Conservation (phyloP, 306 rosid species). For the Pachyrhizus erosus region DNA sequence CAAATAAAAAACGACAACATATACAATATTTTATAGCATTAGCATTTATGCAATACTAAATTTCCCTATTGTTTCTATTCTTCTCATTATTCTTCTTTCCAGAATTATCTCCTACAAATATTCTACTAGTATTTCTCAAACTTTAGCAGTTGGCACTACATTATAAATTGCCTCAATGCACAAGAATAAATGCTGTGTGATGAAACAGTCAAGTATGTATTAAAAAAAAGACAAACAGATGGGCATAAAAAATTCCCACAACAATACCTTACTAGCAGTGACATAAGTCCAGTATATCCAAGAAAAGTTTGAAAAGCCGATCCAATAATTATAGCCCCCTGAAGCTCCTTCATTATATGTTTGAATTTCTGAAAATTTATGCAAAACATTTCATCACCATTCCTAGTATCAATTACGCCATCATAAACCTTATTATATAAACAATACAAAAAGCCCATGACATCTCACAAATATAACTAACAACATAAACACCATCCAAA, state of each 20-base stretch:
- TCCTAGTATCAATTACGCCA: conserved; percentile 11
- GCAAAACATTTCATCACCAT: background rate
- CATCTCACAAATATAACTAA: background rate
- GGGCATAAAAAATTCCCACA: conserved; percentile 12
- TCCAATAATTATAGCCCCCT: conserved; percentile 92
- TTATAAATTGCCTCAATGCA: conserved; percentile 14
- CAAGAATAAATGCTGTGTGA: background rate
- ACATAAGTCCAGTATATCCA: conserved; percentile 94
- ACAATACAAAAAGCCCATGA: conserved; percentile 5
- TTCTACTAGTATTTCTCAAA: conserved; percentile 22
- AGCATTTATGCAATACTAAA: background rate
- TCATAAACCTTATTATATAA: background rate
- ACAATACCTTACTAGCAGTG: conserved; percentile 78
- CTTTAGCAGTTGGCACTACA: conserved; percentile 19
- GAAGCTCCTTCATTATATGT: conserved; percentile 98
- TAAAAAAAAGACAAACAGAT: conserved; percentile 8
- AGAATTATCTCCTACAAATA: background rate
- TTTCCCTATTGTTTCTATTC: conserved; percentile 22
- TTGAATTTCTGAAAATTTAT: conserved; percentile 75
- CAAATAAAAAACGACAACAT: background rate
- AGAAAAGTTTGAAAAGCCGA: conserved; percentile 92
- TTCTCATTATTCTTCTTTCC: conserved; percentile 20
- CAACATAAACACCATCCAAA: conserved; percentile 30
- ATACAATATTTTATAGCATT: background rate
- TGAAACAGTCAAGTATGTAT: conserved; percentile 15